Conservation (phyloP, 2,329 filamentous ascomycete genomes). For the Fusarium sp. region DNA sequence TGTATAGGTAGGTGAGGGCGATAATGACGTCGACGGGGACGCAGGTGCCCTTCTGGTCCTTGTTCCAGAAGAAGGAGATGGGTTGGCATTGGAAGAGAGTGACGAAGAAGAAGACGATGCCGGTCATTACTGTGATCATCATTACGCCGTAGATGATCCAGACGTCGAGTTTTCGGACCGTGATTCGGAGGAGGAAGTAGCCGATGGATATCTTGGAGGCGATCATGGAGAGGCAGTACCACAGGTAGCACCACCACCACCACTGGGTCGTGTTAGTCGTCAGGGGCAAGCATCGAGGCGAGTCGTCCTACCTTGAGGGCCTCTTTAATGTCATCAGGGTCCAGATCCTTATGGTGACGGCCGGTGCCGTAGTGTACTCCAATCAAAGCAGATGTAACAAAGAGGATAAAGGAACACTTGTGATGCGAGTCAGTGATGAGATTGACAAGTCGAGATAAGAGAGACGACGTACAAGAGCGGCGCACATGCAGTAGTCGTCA, state of each 20-base stretch:
- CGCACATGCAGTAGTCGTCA: slow-evolving; percentile 59
- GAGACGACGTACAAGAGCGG: slow-evolving; percentile 50
- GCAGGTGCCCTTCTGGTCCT: slow-evolving; percentile 54
- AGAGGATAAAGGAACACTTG: slow-evolving; percentile 56
- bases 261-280: slow-evolving; percentile 37
- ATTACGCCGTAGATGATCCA: slow-evolving; percentile 57
- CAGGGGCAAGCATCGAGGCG: neutral
- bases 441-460: too few relatives aligned
- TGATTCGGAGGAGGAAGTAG: slow-evolving; percentile 60
- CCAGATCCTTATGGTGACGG: slow-evolving; percentile 54
- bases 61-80: slow-evolving; percentile 60
- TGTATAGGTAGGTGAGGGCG: slow-evolving; percentile 68
- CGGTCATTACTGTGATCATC: slow-evolving; percentile 54
- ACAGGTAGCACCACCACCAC: slow-evolving; percentile 59
- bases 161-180: slow-evolving; percentile 52
- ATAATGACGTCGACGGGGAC: slow-evolving; percentile 63
- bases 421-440: neutral
- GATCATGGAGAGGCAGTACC: slow-evolving; percentile 56
- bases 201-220: slow-evolving; percentile 61
- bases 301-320: slow-evolving; percentile 54
- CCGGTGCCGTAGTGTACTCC: slow-evolving; percentile 61
- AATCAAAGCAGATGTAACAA: slow-evolving; percentile 51
- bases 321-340: slow-evolving; percentile 38
- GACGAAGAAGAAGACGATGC: slow-evolving; percentile 60
- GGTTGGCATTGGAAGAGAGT: slow-evolving; percentile 59